Conservation (phyloP, 805 yeast species). For the Diddensiella transvaalensis region DNA sequence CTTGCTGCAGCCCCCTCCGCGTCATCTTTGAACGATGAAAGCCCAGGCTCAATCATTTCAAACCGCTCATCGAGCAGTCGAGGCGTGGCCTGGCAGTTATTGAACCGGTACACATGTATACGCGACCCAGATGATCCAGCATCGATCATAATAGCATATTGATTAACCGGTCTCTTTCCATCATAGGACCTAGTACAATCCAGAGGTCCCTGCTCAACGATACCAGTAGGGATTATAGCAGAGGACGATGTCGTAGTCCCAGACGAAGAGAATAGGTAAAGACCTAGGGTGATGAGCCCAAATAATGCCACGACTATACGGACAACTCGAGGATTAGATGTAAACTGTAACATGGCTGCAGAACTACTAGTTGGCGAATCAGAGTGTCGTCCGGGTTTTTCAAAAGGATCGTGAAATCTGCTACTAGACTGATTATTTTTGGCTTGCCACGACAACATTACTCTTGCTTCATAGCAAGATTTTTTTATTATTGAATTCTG, state of each 20-base stretch:
- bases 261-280: constrained; percentile 8
- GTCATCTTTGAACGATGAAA: constrained; percentile 79
- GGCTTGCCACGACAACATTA: not conserved
- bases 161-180: constrained; percentile 41
- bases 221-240: not conserved
- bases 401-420: constrained; percentile 15
- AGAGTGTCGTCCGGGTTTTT: constrained; percentile 11
- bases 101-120: constrained; percentile 89
- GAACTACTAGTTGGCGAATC: constrained; percentile 6
- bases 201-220: constrained; percentile 7
- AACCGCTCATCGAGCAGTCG: constrained; percentile 73
- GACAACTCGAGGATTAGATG: constrained; percentile 7
- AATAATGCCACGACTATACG: constrained; percentile 16
- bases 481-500: too few relatives aligned
- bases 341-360: constrained; percentile 2
- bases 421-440: not conserved
- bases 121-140: constrained; percentile 98
- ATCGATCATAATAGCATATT: constrained; percentile 90
- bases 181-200: constrained; percentile 36
- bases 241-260: not conserved
- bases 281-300: constrained; percentile 10
- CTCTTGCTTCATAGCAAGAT: not conserved
- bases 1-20: constrained; percentile 85
- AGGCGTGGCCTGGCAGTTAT: constrained; percentile 83
- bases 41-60: constrained; percentile 88